These are phyloP conservation scores for Cenchrus fungigraminus DNA, from an alignment of 176 grass and related monocot genomes.

Conservation along the genomic window DNA sequence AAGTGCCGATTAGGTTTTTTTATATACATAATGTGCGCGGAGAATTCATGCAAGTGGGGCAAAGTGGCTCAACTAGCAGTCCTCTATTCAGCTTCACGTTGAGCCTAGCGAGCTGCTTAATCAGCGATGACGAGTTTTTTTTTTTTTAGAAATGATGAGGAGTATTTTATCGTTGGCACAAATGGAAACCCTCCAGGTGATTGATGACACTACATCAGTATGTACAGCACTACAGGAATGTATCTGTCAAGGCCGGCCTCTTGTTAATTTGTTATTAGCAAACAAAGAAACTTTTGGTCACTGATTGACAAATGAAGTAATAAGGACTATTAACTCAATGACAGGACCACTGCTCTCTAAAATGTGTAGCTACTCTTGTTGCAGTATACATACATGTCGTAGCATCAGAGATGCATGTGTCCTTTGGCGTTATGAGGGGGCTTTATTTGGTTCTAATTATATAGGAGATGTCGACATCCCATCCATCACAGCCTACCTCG, in stretches of 20 bases:
- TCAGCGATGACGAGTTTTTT: not conserved
- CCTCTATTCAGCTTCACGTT: constrained; percentile 23
- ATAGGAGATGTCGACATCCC: constrained; percentile 34
- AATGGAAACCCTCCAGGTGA: constrained; percentile 27
- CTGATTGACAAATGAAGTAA: too few relatives aligned
- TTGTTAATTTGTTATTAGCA: not conserved
- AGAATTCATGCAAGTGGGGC: constrained; percentile 38
- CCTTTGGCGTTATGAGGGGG: constrained; percentile 6
- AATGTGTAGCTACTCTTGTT: not conserved
- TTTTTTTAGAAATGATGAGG: too few relatives aligned
- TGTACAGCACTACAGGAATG: too few relatives aligned
- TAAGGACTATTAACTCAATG: too few relatives aligned
- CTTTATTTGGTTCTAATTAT: constrained; percentile 2
- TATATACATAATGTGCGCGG: not conserved
- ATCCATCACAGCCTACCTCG: constrained; percentile 8
- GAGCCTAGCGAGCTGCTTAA: not conserved
- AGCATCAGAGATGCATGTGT: not conserved
- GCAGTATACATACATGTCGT: not conserved
- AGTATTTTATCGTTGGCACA: constrained; percentile 15
- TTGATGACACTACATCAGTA: not conserved
- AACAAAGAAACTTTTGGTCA: not conserved
- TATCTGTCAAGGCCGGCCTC: too few relatives aligned
- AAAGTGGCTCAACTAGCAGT: constrained; percentile 37
- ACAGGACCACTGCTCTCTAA: not conserved
- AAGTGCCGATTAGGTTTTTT: constrained; percentile 49